A percentile compares a stretch with the other conserved stretches of the same genome.
Evolutionary conservation across 1,284 basidiomycete genomes (phyloP).

Genomic region (Waitea zeae): DNA sequence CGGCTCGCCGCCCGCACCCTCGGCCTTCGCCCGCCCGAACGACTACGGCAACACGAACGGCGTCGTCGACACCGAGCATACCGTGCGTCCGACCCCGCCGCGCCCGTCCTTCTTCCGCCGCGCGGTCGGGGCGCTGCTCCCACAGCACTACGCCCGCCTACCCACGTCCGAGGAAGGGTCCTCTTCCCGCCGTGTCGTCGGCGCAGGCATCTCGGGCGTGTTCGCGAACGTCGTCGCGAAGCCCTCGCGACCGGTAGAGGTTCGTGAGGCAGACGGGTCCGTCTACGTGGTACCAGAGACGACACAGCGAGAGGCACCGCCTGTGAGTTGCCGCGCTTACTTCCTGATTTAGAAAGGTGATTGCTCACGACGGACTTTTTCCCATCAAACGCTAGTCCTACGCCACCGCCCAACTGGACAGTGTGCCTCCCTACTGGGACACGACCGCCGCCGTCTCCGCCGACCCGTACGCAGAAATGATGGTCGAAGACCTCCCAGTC

Average conservation of each 20-base stretch:
- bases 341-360: no score
- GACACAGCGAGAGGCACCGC: constrained; percentile 67
- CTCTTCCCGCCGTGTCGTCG: constrained; percentile 19
- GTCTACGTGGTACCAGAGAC: constrained; percentile 62
- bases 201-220: constrained; percentile 77
- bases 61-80: constrained; percentile 30
- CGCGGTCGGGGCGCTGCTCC: constrained; percentile 51
- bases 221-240: constrained; percentile 94
- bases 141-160: constrained; percentile 52
- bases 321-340: constrained; percentile 41
- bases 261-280: constrained; percentile 39
- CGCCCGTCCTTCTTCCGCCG: constrained; percentile 41
- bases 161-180: constrained; percentile 21
- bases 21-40: constrained; percentile 41
- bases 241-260: constrained; percentile 34
- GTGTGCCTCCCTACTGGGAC: constrained; percentile 95
- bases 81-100: constrained; percentile 20
- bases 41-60: constrained; percentile 75
- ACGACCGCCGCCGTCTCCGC: constrained; percentile 75
- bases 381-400: constrained; percentile 44
- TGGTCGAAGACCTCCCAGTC: constrained; percentile 62
- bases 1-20: constrained; percentile 60
- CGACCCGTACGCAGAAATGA: constrained; percentile 39
- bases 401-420: constrained; percentile 74
- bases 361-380: no score